phyloP scores from a whole-genome alignment of 192 early-diverging fungal species.

The Backusella luteola region DNA sequence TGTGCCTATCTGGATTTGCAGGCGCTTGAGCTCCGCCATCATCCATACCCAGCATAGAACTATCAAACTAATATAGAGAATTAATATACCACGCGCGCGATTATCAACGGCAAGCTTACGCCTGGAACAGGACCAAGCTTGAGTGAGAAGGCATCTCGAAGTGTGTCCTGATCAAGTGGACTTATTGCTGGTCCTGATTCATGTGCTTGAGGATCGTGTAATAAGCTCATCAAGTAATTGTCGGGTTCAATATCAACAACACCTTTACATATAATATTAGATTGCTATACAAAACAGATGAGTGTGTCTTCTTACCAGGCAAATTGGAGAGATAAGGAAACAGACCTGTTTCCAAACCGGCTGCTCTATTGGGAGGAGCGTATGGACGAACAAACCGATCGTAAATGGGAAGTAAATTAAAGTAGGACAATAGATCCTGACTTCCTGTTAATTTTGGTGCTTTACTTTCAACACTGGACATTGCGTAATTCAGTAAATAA shows the following conservation, averaged over 20 bases:
- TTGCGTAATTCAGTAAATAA: background rate
- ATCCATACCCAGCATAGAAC: conserved; percentile 26
- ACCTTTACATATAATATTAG: background rate
- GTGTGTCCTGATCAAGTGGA: conserved; percentile 27
- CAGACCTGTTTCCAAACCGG: conserved; percentile 17
- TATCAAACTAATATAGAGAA: conserved; percentile 32
- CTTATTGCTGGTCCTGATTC: conserved; percentile 17
- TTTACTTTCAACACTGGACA: background rate
- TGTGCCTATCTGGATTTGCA: background rate
- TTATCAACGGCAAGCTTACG: conserved; percentile 15
- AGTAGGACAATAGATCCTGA: conserved; percentile 38
- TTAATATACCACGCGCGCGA: background rate
- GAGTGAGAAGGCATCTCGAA: conserved; percentile 31
- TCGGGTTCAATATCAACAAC: conserved; percentile 29
- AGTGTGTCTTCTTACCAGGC: conserved; percentile 23
- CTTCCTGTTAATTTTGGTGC: conserved; percentile 31
- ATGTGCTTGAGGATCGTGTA: conserved; percentile 31
- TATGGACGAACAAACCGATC: conserved; percentile 37
- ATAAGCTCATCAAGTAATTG: conserved; percentile 27
- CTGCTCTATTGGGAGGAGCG: conserved; percentile 28
- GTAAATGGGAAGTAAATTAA: conserved; percentile 32
- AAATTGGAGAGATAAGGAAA: conserved; percentile 28
- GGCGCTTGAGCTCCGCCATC: conserved; percentile 1
- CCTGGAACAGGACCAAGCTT: conserved; percentile 35
- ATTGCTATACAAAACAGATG: background rate